phyloP scores from a whole-genome alignment of 805 yeast genomes.

The Diddensiella santjacobensis region DNA sequence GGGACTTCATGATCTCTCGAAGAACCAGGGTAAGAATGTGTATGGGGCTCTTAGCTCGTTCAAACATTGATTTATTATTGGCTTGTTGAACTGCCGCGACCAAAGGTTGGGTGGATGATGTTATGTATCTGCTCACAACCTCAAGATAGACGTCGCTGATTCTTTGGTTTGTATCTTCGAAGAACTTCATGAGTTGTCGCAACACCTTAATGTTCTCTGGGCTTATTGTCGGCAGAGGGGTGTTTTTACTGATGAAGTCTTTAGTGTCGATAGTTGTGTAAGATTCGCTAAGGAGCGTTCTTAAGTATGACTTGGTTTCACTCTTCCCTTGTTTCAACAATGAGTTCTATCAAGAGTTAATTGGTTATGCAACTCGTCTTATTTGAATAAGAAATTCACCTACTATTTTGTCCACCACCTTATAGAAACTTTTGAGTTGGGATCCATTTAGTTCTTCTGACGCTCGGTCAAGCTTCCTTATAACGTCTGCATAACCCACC shows the following conservation, averaged over 20 bases:
- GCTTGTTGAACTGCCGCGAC: conserved; percentile 15
- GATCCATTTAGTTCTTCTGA: conserved; percentile 25
- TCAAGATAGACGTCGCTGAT: conserved; percentile 25
- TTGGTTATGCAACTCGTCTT: background rate
- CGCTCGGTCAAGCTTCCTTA: conserved; percentile 25
- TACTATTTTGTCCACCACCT: conserved; percentile 52
- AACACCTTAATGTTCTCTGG: conserved; percentile 33
- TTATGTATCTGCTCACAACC: conserved; percentile 20
- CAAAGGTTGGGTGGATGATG: conserved; percentile 18
- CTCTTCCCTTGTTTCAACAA: conserved; percentile 56
- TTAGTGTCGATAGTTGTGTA: conserved; percentile 46
- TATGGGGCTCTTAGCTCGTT: conserved; percentile 59
- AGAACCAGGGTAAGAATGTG: conserved; percentile 51
- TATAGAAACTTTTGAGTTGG: conserved; percentile 46
- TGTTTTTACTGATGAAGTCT: conserved; percentile 38
- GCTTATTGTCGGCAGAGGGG: conserved; percentile 30
- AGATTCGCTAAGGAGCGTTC: conserved; percentile 39
- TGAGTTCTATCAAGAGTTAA: conserved; percentile 39
- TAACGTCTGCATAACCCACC: conserved; percentile 23
- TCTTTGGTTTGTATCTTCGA: conserved; percentile 33
- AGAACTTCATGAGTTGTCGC: conserved; percentile 43
- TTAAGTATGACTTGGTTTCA: conserved; percentile 49
- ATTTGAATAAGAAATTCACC: background rate
- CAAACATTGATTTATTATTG: conserved; percentile 44
- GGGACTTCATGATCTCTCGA: conserved; percentile 47